Evolutionary conservation across 768 basidiomycete species (phyloP).

Genomic region (Sporobolomyces roseus): DNA sequence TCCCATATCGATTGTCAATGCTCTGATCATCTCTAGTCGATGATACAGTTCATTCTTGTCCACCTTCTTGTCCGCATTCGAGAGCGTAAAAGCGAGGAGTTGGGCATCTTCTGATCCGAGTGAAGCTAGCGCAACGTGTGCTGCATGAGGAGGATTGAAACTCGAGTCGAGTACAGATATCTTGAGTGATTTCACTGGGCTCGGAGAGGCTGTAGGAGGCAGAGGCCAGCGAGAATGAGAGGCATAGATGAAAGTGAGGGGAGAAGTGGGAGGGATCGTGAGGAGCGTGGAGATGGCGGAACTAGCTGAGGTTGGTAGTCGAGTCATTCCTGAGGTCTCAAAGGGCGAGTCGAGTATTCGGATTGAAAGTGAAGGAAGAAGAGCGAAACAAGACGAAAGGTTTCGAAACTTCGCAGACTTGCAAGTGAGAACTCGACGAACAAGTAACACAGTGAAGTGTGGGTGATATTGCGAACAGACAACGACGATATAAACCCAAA

Average conservation of each 20-base stretch:
- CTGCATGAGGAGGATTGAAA: slow-evolving; percentile 85
- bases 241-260: slow-evolving; percentile 54
- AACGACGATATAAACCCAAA: no score
- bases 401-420: no score
- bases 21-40: slow-evolving; percentile 78
- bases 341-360: neutral
- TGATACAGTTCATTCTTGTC: slow-evolving; percentile 66
- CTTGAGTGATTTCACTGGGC: slow-evolving; percentile 42
- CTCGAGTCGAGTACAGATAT: slow-evolving; percentile 83
- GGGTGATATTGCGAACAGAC: no score
- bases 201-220: slow-evolving; percentile 44
- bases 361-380: neutral
- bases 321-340: slow-evolving; percentile 3
- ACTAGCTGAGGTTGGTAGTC: slow-evolving; percentile 22
- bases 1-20: slow-evolving; percentile 57
- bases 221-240: slow-evolving; percentile 67
- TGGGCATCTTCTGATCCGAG: slow-evolving; percentile 56
- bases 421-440: no score
- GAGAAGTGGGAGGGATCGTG: neutral
- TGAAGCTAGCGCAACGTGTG: slow-evolving; percentile 68
- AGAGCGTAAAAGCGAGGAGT: slow-evolving; percentile 73
- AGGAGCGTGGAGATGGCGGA: slow-evolving; percentile 15
- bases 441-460: no score
- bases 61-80: slow-evolving; percentile 80
- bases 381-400: neutral